Percentiles rank a stretch among this genome's conserved stretches.
These are phyloP conservation scores for Rhynchospora pubera DNA, from an alignment of 176 grass and related monocot species.

Conservation along the genomic window DNA sequence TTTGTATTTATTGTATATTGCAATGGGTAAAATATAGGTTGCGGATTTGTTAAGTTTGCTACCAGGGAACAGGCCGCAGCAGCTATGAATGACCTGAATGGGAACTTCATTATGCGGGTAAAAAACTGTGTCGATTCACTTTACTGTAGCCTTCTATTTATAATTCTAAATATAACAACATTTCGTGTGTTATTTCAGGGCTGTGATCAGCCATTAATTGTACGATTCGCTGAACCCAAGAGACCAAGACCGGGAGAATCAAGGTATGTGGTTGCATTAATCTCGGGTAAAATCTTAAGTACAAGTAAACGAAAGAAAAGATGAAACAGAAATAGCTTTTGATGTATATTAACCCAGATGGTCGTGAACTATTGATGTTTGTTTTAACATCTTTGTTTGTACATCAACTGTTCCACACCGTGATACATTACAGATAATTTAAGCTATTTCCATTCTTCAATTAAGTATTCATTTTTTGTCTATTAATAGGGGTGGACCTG, in stretches of 20 bases:
- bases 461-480: neutral
- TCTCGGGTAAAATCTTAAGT: neutral
- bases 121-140: conserved; percentile 15
- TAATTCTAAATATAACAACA: conserved; percentile 14
- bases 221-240: conserved; percentile 98
- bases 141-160: conserved; percentile 4
- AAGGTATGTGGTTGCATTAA: conserved; percentile 42
- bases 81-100: conserved; percentile 81
- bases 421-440: neutral
- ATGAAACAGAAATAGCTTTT: neutral
- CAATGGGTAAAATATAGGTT: conserved; percentile 48
- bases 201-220: conserved; percentile 90
- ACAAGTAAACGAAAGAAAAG: neutral
- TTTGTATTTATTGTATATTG: conserved; percentile 20
- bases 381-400: neutral
- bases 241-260: conserved; percentile 82
- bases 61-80: conserved; percentile 60
- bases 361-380: neutral
- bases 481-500: conserved; percentile 71
- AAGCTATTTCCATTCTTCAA: neutral
- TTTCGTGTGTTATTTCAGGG: conserved; percentile 45
- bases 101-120: conserved; percentile 90
- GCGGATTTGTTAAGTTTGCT: conserved; percentile 96
- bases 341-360: neutral
- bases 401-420: neutral